These are phyloP conservation scores for Fusarium sp. DNA, from an alignment of 2,329 filamentous ascomycete genomes.

Conservation along the genomic window DNA sequence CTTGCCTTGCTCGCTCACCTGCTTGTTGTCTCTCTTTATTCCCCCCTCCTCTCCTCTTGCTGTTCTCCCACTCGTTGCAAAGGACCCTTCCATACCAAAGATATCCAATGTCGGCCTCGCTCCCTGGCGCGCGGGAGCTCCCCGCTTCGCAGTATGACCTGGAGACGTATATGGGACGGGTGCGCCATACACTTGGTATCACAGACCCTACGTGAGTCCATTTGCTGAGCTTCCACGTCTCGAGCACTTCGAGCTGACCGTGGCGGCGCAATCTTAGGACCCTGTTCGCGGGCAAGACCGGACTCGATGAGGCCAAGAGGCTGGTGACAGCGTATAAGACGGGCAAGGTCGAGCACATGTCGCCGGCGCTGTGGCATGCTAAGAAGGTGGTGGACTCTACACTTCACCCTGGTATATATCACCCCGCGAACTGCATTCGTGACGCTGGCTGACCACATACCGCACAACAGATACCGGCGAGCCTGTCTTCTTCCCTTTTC, in stretches of 20 bases:
- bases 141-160: constrained; percentile 94
- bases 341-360: constrained; percentile 83
- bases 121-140: constrained; percentile 79
- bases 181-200: constrained; percentile 87
- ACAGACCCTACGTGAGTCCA: constrained; percentile 90
- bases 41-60: not conserved
- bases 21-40: not conserved
- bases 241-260: constrained; percentile 15
- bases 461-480: constrained; percentile 81
- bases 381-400: constrained; percentile 99
- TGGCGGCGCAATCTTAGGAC: constrained; percentile 67
- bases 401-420: constrained; percentile 82
- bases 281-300: constrained; percentile 79
- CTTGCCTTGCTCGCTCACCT: not conserved
- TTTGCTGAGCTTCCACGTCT: not conserved
- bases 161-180: constrained; percentile 92
- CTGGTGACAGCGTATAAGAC: constrained; percentile 88
- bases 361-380: constrained; percentile 88
- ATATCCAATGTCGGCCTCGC: constrained; percentile 70
- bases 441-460: constrained; percentile 25
- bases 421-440: not conserved
- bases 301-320: constrained; percentile 86
- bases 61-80: constrained; percentile 18
- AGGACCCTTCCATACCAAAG: constrained; percentile 20
- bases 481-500: constrained; percentile 92